phyloP scores from a whole-genome alignment of 1,284 basidiomycete species.

The Boletus smithii region DNA sequence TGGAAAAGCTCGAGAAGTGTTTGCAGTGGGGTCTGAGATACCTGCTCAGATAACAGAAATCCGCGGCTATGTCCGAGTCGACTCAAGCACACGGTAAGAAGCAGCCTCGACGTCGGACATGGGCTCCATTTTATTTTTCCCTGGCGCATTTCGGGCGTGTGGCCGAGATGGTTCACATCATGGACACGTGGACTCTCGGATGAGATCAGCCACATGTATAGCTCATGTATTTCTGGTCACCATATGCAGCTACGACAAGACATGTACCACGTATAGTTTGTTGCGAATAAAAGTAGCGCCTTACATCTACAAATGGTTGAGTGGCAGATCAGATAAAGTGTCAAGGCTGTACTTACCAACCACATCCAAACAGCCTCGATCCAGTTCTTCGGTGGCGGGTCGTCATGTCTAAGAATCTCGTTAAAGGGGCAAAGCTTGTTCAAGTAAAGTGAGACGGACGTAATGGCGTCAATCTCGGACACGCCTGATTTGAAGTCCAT shows the following conservation, averaged over 20 bases:
- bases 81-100: no score
- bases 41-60: not conserved
- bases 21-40: no score
- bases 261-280: not conserved
- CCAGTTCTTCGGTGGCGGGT: slow-evolving; percentile 21
- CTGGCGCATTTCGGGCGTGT: not conserved
- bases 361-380: slow-evolving; percentile 18
- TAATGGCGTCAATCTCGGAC: slow-evolving; percentile 47
- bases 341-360: slow-evolving; percentile 12
- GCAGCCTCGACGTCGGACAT: no score
- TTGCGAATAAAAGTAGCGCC: not conserved
- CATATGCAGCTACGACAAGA: not conserved
- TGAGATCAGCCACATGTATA: not conserved
- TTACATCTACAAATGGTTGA: slow-evolving; percentile 7
- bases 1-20: no score
- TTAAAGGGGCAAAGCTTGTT: not conserved
- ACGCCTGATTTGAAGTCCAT: slow-evolving; percentile 56
- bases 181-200: no score
- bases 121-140: not conserved
- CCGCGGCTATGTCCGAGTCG: no score
- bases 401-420: slow-evolving; percentile 12
- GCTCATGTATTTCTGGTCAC: not conserved
- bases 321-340: not conserved
- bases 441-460: slow-evolving; percentile 25
- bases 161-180: not conserved